Percentiles rank a stretch among this genome's conserved stretches.
Conservation (phyloP, 2,329 filamentous ascomycete genomes). For the Aspergillus sp. region DNA sequence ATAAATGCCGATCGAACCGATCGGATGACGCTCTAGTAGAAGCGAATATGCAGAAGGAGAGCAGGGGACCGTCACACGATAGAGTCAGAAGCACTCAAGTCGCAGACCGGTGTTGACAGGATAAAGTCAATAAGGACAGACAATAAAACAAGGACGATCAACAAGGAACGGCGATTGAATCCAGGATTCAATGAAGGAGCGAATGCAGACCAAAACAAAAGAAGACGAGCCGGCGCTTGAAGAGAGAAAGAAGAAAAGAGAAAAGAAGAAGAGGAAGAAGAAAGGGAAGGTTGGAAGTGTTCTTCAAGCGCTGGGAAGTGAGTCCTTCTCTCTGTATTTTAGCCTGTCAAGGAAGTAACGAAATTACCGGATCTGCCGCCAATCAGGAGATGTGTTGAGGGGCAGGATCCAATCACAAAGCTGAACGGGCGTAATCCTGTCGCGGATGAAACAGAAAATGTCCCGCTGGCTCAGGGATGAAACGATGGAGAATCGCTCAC, state of each 20-base stretch:
- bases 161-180: conserved; percentile 7
- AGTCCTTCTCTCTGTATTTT: not conserved
- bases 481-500: conserved; percentile 10
- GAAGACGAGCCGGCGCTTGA: conserved; percentile 13
- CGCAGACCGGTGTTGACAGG: not conserved
- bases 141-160: conserved; percentile 17
- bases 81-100: conserved; percentile 13
- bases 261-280: conserved; percentile 11
- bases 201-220: conserved; percentile 11
- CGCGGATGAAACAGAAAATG: conserved; percentile 12
- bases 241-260: conserved; percentile 11
- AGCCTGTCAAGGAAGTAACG: not conserved
- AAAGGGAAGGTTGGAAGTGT: conserved; percentile 6
- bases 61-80: conserved; percentile 19
- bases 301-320: conserved; percentile 1
- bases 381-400: conserved; percentile 3
- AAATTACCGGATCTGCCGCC: conserved; percentile 13
- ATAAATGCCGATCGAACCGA: conserved; percentile 1
- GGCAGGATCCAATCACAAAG: not conserved
- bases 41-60: not conserved
- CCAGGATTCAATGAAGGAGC: conserved; percentile 12
- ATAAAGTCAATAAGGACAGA: not conserved
- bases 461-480: conserved; percentile 12
- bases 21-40: conserved; percentile 19
- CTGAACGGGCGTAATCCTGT: conserved; percentile 1